Conservation (phyloP, 257 asterid genomes). For the Scutellaria barbata region DNA sequence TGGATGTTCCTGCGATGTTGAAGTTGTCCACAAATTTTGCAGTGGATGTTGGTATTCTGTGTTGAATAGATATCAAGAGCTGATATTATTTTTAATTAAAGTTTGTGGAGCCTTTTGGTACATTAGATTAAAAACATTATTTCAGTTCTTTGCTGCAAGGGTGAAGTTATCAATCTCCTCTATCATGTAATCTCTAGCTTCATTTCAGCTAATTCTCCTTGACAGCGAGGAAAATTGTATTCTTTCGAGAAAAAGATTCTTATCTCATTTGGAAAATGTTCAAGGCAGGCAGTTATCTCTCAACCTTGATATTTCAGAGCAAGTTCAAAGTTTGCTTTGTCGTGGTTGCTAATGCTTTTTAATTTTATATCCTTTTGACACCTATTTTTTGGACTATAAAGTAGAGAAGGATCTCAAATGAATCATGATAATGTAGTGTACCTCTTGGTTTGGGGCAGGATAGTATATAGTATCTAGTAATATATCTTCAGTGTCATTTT, state of each 20-base stretch:
- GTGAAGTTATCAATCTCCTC: neutral
- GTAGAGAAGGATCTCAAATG: conserved; percentile 1
- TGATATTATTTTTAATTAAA: neutral
- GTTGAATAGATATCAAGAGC: conserved; percentile 1
- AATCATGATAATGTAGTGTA: neutral
- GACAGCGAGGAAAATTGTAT: neutral
- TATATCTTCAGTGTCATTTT: neutral
- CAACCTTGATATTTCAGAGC: neutral
- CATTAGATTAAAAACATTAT: neutral
- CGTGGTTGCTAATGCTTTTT: conserved; percentile 12
- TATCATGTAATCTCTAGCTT: conserved; percentile 10
- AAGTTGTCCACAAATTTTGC: conserved; percentile 19
- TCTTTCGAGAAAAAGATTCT: neutral
- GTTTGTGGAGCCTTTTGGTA: conserved; percentile 15
- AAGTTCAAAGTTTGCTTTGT: conserved; percentile 9
- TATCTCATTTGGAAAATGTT: conserved; percentile 1
- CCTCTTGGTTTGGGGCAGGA: conserved; percentile 12
- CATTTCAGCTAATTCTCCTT: conserved; percentile 4
- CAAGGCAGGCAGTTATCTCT: conserved; percentile 9
- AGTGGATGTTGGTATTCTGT: conserved; percentile 4
- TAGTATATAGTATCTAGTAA: neutral
- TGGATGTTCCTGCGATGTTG: conserved; percentile 1
- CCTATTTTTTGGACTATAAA: conserved; percentile 12
- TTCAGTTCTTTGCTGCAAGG: neutral
- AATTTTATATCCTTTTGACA: conserved; percentile 6